Percentiles rank a stretch among this genome's conserved stretches.
Evolutionary conservation across 768 basidiomycete genomes (phyloP).

Genomic region (Phaeolepiota aurea): DNA sequence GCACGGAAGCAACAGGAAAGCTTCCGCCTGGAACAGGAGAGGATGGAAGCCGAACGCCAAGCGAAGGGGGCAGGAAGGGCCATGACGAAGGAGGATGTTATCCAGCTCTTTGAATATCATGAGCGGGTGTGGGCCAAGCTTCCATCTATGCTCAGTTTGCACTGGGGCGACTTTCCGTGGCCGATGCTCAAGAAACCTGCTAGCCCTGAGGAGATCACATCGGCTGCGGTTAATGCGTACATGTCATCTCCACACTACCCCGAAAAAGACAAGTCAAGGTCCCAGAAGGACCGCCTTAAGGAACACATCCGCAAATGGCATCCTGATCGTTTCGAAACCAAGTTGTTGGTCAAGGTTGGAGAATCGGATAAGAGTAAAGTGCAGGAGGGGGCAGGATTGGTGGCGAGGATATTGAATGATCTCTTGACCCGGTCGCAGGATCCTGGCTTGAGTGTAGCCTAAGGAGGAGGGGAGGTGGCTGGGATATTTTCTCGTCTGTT

Average conservation of each 20-base stretch:
- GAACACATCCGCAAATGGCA: constrained; percentile 75
- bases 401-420: constrained; percentile 65
- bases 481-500: constrained; percentile 1
- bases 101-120: constrained; percentile 49
- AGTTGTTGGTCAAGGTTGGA: constrained; percentile 53
- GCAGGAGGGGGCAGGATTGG: constrained; percentile 62
- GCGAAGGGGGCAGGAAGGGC: constrained; percentile 43
- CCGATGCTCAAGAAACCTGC: constrained; percentile 53
- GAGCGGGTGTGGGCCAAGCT: constrained; percentile 54
- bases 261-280: constrained; percentile 39
- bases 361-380: constrained; percentile 61
- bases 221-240: constrained; percentile 48
- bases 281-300: constrained; percentile 63
- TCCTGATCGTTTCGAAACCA: constrained; percentile 75
- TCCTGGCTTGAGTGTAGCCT: not conserved
- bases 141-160: constrained; percentile 30
- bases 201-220: constrained; percentile 53
- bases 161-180: constrained; percentile 71
- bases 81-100: constrained; percentile 48
- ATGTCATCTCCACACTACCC: constrained; percentile 51
- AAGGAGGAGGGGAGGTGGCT: not conserved
- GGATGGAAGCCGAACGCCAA: constrained; percentile 44
- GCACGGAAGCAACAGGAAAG: constrained; percentile 58
- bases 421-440: constrained; percentile 32
- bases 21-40: constrained; percentile 63